Evolutionary conservation across 1,284 basidiomycete species (phyloP).

Genomic region (Vanrija pseudolonga): DNA sequence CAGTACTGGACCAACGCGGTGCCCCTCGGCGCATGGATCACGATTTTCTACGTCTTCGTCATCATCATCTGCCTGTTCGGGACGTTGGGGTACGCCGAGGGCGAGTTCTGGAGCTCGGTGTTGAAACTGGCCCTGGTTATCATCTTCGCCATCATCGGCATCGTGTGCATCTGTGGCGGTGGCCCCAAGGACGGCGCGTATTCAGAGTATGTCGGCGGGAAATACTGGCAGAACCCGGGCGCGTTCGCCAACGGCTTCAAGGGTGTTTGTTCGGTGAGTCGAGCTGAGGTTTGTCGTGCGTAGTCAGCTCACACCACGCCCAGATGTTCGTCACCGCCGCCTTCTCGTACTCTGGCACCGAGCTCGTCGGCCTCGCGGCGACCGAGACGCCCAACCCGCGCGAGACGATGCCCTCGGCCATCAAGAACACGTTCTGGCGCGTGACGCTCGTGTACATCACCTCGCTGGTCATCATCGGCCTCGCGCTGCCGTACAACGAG

Average conservation of each 20-base stretch:
- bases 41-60: constrained; percentile 43
- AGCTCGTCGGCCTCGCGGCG: constrained; percentile 12
- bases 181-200: constrained; percentile 42
- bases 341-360: constrained; percentile 65
- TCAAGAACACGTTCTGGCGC: constrained; percentile 55
- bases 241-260: constrained; percentile 52
- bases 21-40: constrained; percentile 47
- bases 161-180: constrained; percentile 41
- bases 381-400: constrained; percentile 33
- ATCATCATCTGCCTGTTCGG: constrained; percentile 32
- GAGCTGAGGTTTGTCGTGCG: too few species aligned
- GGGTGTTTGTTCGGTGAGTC: constrained; percentile 40
- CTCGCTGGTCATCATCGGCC: constrained; percentile 53
- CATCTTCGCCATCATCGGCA: constrained; percentile 45
- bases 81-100: constrained; percentile 44
- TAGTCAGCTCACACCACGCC: too few species aligned
- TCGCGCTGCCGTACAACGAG: constrained; percentile 50
- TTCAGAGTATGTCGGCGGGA: constrained; percentile 33
- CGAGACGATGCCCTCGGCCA: constrained; percentile 13
- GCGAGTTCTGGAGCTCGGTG: constrained; percentile 48
- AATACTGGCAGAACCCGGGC: constrained; percentile 44
- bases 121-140: constrained; percentile 47
- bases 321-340: constrained; percentile 55
- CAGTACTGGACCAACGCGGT: constrained; percentile 42
- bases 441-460: constrained; percentile 55